Evolutionary conservation across 75 land plant genomes (phyloP).

Genomic region (Picea glauca): DNA sequence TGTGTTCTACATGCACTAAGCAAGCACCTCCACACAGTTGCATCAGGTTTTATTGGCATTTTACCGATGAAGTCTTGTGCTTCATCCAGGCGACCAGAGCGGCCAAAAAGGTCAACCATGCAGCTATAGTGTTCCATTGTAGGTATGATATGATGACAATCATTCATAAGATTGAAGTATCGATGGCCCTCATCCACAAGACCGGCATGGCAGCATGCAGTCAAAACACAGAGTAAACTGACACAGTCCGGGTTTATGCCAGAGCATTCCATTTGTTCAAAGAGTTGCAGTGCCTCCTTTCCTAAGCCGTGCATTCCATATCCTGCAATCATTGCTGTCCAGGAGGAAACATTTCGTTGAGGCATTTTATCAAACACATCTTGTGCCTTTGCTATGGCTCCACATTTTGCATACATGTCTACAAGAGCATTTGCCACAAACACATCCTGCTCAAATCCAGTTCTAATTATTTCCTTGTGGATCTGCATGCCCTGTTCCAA

Average conservation of each 20-base stretch:
- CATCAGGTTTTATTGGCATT: constrained; percentile 19
- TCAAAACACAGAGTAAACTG: constrained; percentile 12
- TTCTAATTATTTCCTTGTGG: constrained; percentile 5
- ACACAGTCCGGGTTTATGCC: constrained; percentile 17
- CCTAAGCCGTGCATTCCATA: constrained; percentile 19
- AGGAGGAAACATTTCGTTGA: constrained; percentile 12
- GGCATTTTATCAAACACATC: constrained; percentile 13
- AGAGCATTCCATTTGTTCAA: constrained; percentile 7
- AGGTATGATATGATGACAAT: neutral
- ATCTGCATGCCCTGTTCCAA: constrained; percentile 16
- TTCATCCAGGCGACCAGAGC: constrained; percentile 16
- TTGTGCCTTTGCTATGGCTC: constrained; percentile 6
- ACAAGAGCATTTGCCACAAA: constrained; percentile 15
- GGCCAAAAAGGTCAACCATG: constrained; percentile 21
- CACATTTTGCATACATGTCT: constrained; percentile 24
- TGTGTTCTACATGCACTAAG: constrained; percentile 21
- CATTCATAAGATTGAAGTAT: constrained; percentile 3
- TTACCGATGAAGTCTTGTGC: constrained; percentile 9
- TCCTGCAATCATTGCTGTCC: constrained; percentile 21
- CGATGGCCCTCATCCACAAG: constrained; percentile 16
- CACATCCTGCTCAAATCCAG: constrained; percentile 4
- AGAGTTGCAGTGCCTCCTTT: constrained; percentile 8
- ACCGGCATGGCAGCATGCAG: constrained; percentile 23
- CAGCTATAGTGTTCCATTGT: constrained; percentile 16
- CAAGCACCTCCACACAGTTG: constrained; percentile 24